Evolutionary conservation across 805 yeast genomes (phyloP), one percentile per base, ranked within the genome.

Genomic region (Wickerhamia fluorescens): DNA sequence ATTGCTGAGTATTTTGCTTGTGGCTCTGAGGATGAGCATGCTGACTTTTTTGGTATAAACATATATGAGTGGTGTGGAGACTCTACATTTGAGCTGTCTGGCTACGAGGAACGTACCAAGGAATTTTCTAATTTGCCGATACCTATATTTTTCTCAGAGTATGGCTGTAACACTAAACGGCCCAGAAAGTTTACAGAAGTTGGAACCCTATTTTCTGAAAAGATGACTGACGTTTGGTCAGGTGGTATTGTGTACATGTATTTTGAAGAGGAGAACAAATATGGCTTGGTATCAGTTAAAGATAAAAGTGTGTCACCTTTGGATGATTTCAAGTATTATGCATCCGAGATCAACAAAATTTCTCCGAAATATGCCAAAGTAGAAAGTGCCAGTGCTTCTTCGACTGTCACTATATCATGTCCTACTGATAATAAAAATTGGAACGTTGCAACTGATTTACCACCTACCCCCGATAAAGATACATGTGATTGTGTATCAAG

Each of bases 161-260:
- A 81, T 54, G 95, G 95, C 33, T 85, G 95, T 67, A 86, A 83
- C 52, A 64, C 61, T 12, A 72, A 67, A 23, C 61, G 66, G 47
- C 95, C 95, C 37, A 74, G 95, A 57, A 61, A 68, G 45, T 85
- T 85, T 62, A 66, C 77, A 20, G 95, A 85, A 51, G 83, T 85
- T 35, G 69, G 63, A 10, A 71, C 87, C 4, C 53, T 85, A 6
- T 85, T 68, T 61, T 57, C 76, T 18, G 64, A 58, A 37, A 60
- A 82, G 16, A 85, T 85, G 95, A 79, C 92, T 27, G 82, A 74
- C 47, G 88, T 85, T 29, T 86, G 94, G 92, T 83, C 94, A 23
- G 95, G 95, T 51, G 95, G 95, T 58, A 82, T 85, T 45, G 89
- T 83, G 30, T 85, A 86, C 70, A 83, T 83, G 92, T 85, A 83